phyloP scores from a whole-genome alignment of 1,139 yeast genomes.

The Geotrichum reessii region DNA sequence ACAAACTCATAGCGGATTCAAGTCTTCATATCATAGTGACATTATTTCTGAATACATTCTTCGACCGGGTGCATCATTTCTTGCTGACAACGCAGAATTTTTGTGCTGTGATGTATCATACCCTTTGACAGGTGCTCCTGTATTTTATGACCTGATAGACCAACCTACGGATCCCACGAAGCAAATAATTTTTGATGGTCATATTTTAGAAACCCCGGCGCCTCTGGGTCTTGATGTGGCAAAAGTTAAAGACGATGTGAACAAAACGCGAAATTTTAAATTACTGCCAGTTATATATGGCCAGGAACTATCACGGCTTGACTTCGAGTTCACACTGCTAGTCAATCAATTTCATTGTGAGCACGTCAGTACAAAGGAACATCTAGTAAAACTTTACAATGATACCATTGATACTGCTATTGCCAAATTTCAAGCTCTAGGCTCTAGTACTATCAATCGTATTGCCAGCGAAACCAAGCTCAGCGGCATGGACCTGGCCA shows the following conservation, averaged over 20 bases:
- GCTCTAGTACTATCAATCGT: constrained; percentile 29
- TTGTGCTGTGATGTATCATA: constrained; percentile 46
- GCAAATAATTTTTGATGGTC: not conserved
- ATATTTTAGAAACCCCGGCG: constrained; percentile 15
- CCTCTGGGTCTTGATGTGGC: constrained; percentile 23
- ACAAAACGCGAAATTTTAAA: constrained; percentile 14
- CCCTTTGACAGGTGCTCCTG: constrained; percentile 40
- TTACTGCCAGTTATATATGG: constrained; percentile 28
- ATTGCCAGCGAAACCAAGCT: constrained; percentile 38
- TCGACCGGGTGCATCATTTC: constrained; percentile 44
- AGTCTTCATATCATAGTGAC: constrained; percentile 42
- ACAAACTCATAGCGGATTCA: constrained; percentile 45
- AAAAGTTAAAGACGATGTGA: constrained; percentile 17
- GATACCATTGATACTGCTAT: constrained; percentile 40
- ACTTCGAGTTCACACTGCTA: constrained; percentile 31
- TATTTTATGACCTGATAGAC: constrained; percentile 11
- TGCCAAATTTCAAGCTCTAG: constrained; percentile 39
- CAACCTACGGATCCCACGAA: not conserved
- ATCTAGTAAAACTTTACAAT: constrained; percentile 36
- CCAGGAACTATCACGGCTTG: constrained; percentile 29
- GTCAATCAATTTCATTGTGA: constrained; percentile 39
- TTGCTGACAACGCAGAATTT: constrained; percentile 44
- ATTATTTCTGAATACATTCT: constrained; percentile 45
- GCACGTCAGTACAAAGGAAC: constrained; percentile 32
- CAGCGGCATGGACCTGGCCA: constrained; percentile 46